Evolutionary conservation across 192 early-diverging fungal genomes (phyloP).

Genomic region (Spizellomyces sp.): DNA sequence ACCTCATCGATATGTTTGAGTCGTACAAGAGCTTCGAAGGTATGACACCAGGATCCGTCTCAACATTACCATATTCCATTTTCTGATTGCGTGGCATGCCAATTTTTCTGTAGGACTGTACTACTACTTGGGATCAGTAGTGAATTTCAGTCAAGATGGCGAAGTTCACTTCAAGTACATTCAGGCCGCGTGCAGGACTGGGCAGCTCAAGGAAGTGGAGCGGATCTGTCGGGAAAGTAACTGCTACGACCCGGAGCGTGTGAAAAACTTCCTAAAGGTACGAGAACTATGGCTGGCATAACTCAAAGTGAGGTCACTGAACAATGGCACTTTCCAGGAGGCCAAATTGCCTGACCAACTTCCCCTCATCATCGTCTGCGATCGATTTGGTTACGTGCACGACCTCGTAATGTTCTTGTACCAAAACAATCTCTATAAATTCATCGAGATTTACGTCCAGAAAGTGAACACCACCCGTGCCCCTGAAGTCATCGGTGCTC

Average conservation of each 20-base stretch:
- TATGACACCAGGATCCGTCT: conserved; percentile 1
- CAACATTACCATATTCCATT: conserved; percentile 9
- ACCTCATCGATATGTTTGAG: conserved; percentile 93
- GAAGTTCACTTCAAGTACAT: conserved; percentile 99
- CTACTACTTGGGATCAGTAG: conserved; percentile 94
- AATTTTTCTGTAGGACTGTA: conserved; percentile 58
- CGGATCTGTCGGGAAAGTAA: conserved; percentile 95
- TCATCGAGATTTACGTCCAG: conserved; percentile 99
- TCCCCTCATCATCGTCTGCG: conserved; percentile 98
- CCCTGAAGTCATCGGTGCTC: conserved; percentile 93
- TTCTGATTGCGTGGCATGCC: neutral
- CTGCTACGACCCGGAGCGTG: conserved; percentile 95
- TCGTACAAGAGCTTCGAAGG: conserved; percentile 87
- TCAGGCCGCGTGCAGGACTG: conserved; percentile 88
- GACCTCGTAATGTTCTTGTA: conserved; percentile 96
- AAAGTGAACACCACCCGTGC: conserved; percentile 95
- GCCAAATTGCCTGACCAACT: conserved; percentile 94
- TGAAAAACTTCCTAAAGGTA: conserved; percentile 95
- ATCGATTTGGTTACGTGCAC: conserved; percentile 96
- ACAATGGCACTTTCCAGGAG: conserved; percentile 51
- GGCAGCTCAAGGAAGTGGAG: conserved; percentile 97
- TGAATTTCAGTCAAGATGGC: conserved; percentile 92
- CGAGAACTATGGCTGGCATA: conserved; percentile 4
- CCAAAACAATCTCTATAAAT: conserved; percentile 91
- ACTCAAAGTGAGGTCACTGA: neutral